Base-by-base conservation (phyloP, 306 rosid species). In the Begonia masoniana region DNA sequence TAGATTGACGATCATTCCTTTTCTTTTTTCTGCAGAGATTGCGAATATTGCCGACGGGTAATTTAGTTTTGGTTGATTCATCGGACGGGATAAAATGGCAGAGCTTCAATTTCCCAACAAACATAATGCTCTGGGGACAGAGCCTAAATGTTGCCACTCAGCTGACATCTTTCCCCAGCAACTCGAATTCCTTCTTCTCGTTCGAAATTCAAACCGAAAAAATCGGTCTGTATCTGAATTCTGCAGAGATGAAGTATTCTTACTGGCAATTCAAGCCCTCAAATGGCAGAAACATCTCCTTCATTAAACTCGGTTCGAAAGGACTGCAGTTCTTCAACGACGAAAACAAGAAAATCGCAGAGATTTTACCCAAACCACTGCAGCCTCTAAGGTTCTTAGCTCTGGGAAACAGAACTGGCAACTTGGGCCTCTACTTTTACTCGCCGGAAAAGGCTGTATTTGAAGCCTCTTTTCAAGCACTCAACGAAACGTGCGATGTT, bases 81-180 rank as follows among this genome's bases (percentile, higher is more conserved):
- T 0, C 54, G 54, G 58, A 79, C 49, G 57, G 31, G 12, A 64
- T 72, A 23, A 86, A 83, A 58, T 91, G 99, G 99, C 99, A 91
- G 61, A 91, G 94, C 70, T 91, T 86, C 83, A 86, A 91, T 64
- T 91, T 86, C 66, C 99, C 94, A 9, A 83, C 94, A 0, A 74
- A 91, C 59, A 88, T 81, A 19, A 86, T 91, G 60, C 92, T 91
- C 4, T 62, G 78, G 73, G 94, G 99, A 13, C 99, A 91, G 52
- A 79, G 78, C 55, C 84, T 91, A 5, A 79, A 80, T 36, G 86
- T 86, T 41, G 84, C 92, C 2, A 86, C 96, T 45, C 66, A 78
- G 23, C 61, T 91, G 62, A 86, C 88, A 41, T 75, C 97, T 19
- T 74, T 59, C 15, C 82, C 71, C 53, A 56, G 35, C 58, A 86